These are phyloP conservation scores for Penicillium expansum DNA, from an alignment of 2,329 filamentous ascomycete genomes.

Conservation along the genomic window DNA sequence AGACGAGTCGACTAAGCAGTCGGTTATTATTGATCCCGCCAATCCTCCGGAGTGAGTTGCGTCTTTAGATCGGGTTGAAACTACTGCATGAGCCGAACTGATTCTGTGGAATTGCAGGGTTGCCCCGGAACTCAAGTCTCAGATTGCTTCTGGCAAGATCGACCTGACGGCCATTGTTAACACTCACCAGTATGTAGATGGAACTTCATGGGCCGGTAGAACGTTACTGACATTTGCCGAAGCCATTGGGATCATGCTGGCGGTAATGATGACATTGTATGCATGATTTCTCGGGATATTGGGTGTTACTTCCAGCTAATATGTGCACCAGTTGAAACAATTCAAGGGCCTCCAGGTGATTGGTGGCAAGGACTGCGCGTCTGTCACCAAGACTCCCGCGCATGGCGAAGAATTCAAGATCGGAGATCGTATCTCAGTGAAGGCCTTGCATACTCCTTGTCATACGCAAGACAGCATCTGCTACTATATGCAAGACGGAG, in stretches of 20 bases:
- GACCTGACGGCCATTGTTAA: slow-evolving; percentile 90
- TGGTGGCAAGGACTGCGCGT: slow-evolving; percentile 80
- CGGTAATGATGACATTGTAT: slow-evolving; percentile 78
- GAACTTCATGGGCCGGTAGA: background rate
- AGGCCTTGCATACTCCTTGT: slow-evolving; percentile 90
- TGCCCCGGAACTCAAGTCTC: slow-evolving; percentile 66
- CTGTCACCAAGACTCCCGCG: slow-evolving; percentile 71
- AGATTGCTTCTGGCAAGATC: slow-evolving; percentile 67
- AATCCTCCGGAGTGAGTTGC: slow-evolving; percentile 50
- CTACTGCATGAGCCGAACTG: background rate
- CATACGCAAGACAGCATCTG: slow-evolving; percentile 99
- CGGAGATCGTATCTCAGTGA: slow-evolving; percentile 75
- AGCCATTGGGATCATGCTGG: slow-evolving; percentile 95
- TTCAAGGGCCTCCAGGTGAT: slow-evolving; percentile 70
- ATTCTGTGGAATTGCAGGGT: slow-evolving; percentile 46
- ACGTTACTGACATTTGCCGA: slow-evolving; percentile 12
- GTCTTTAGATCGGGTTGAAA: background rate
- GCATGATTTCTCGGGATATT: slow-evolving; percentile 16
- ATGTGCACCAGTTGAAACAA: slow-evolving; percentile 50
- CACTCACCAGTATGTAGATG: slow-evolving; percentile 78
- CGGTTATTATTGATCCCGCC: slow-evolving; percentile 52
- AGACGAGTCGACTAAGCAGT: slow-evolving; percentile 50
- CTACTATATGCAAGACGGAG: slow-evolving; percentile 80
- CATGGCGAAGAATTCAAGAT: slow-evolving; percentile 78
- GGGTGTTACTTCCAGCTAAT: background rate